Evolutionary conservation across 768 basidiomycete genomes (phyloP).

Genomic region (Mycena maculata): DNA sequence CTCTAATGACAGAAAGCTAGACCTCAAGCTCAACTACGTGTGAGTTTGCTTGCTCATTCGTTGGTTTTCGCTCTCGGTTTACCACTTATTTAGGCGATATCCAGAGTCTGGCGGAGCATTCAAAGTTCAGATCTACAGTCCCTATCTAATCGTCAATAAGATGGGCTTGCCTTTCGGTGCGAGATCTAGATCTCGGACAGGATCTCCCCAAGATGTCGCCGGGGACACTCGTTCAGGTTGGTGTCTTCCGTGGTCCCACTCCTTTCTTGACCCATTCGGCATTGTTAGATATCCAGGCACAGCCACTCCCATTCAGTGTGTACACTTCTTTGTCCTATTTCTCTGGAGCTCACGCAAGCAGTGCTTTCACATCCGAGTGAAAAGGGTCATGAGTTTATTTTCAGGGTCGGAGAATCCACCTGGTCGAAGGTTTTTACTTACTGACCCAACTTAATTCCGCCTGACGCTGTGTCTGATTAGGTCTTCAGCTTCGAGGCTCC

Average conservation of each 20-base stretch:
- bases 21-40: slow-evolving; percentile 91
- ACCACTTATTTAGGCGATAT: slow-evolving; percentile 64
- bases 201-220: slow-evolving; percentile 82
- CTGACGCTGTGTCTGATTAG: slow-evolving; percentile 48
- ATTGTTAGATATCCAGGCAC: slow-evolving; percentile 57
- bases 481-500: slow-evolving; percentile 93
- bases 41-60: slow-evolving; percentile 55
- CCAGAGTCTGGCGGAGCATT: slow-evolving; percentile 95
- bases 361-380: slow-evolving; percentile 89
- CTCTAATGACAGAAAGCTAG: slow-evolving; percentile 76
- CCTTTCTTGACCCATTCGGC: slow-evolving; percentile 35
- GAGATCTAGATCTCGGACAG: slow-evolving; percentile 73
- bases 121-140: slow-evolving; percentile 94
- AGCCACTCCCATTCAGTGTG: slow-evolving; percentile 85
- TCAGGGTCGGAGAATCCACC: slow-evolving; percentile 81
- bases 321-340: slow-evolving; percentile 28
- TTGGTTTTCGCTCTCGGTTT: slow-evolving; percentile 1
- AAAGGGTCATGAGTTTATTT: slow-evolving; percentile 84
- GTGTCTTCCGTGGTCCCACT: slow-evolving; percentile 28
- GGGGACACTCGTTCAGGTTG: slow-evolving; percentile 78
- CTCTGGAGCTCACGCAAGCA: slow-evolving; percentile 43
- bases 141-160: slow-evolving; percentile 93
- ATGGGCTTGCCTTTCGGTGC: slow-evolving; percentile 86
- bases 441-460: background rate
- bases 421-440: slow-evolving; percentile 83